Conservation (phyloP, 2,329 filamentous ascomycete species). For the Dothideomycetes sp. region DNA sequence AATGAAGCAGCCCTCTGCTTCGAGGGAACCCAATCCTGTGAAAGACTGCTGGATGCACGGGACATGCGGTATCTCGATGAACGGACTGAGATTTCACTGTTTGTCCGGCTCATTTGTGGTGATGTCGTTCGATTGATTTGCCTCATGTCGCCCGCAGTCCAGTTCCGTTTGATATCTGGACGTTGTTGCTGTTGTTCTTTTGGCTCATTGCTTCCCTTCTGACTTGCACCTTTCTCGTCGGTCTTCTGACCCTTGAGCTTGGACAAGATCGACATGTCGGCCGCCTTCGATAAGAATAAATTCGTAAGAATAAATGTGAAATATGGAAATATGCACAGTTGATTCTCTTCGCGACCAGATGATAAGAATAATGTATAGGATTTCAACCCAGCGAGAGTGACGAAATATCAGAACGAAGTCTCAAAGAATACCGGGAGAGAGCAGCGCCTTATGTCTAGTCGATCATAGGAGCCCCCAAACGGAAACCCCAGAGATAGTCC, state of each 20-base stretch:
- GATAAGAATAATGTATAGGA: no score
- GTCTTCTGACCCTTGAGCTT: conserved; percentile 21
- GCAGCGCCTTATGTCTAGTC: not conserved
- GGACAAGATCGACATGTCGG: conserved; percentile 22
- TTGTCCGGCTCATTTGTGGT: conserved; percentile 4
- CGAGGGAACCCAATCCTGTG: no score
- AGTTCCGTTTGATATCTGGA: not conserved
- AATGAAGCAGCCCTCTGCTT: conserved; percentile 2
- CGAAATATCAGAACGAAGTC: not conserved
- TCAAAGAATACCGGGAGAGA: not conserved
- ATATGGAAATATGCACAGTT: not conserved
- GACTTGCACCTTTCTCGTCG: conserved; percentile 17
- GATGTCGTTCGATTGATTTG: not conserved
- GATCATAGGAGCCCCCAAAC: not conserved
- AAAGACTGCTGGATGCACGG: no score
- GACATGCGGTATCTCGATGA: not conserved
- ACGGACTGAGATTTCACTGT: conserved; percentile 4
- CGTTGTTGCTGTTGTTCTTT: conserved; percentile 9
- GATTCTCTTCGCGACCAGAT: no score
- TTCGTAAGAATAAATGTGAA: no score
- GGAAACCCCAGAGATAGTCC: not conserved
- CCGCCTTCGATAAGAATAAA: no score
- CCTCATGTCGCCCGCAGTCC: not conserved
- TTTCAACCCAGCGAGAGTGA: no score
- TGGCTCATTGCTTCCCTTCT: conserved; percentile 12